A percentile compares a stretch with the other conserved stretches of the same genome.
These are phyloP conservation scores for Pseudozyma hubeiensis DNA, from an alignment of 1,284 basidiomycete species.

Conservation along the genomic window DNA sequence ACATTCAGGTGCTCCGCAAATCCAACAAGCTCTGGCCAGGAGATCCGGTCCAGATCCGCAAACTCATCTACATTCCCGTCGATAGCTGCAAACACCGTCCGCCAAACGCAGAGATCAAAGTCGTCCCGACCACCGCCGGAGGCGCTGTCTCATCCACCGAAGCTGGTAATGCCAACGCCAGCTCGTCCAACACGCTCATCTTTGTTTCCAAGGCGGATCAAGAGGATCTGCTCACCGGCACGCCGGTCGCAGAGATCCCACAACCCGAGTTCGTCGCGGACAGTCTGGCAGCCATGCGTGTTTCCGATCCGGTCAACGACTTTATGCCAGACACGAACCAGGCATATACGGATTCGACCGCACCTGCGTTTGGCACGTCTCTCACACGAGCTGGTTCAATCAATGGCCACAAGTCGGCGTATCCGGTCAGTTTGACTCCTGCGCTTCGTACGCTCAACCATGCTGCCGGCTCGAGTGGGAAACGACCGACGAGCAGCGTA, in stretches of 20 bases:
- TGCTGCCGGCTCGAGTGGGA: conserved; percentile 2
- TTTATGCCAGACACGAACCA: conserved; percentile 57
- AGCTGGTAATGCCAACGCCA: background rate
- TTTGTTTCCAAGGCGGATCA: conserved; percentile 41
- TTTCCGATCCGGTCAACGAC: conserved; percentile 29
- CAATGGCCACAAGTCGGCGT: conserved; percentile 10
- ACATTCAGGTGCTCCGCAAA: conserved; percentile 57
- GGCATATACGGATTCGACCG: conserved; percentile 26
- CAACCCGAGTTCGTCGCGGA: conserved; percentile 18
- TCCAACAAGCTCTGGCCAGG: conserved; percentile 66
- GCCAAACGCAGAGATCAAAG: conserved; percentile 51
- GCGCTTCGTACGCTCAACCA: conserved; percentile 26
- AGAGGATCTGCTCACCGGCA: conserved; percentile 32
- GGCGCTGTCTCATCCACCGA: conserved; percentile 24
- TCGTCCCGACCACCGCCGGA: conserved; percentile 13
- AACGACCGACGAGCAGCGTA: conserved; percentile 18
- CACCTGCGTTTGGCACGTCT: conserved; percentile 17
- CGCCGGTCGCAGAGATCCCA: conserved; percentile 19
- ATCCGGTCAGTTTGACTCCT: conserved; percentile 32
- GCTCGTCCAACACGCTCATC: conserved; percentile 14
- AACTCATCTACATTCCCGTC: conserved; percentile 63
- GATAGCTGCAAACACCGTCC: conserved; percentile 59
- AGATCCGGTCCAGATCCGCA: conserved; percentile 63
- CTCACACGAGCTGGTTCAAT: conserved; percentile 24
- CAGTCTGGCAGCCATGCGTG: conserved; percentile 18